Evolutionary conservation across 768 basidiomycete genomes (phyloP).

Genomic region (Tricholomella constricta): DNA sequence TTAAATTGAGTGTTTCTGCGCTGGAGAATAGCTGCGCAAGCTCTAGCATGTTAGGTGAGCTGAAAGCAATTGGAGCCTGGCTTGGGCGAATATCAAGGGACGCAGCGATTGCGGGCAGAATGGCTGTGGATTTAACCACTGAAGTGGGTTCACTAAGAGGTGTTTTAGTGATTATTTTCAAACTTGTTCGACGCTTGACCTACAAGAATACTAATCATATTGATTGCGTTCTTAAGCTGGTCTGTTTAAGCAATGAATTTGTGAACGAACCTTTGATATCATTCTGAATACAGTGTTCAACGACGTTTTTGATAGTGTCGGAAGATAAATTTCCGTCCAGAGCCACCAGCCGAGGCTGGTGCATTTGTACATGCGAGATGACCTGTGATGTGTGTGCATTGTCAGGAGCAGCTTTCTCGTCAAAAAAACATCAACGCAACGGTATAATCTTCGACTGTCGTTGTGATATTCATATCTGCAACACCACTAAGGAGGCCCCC

Average conservation of each 20-base stretch:
- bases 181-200: slow-evolving; percentile 23
- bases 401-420: neutral
- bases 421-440: slow-evolving; percentile 32
- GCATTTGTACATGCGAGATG: slow-evolving; percentile 44
- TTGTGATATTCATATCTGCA: slow-evolving; percentile 85
- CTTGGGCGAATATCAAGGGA: slow-evolving; percentile 26
- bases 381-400: slow-evolving; percentile 40
- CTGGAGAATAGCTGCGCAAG: slow-evolving; percentile 56
- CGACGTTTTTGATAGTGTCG: slow-evolving; percentile 49
- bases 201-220: slow-evolving; percentile 70
- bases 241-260: neutral
- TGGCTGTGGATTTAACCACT: slow-evolving; percentile 69
- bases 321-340: slow-evolving; percentile 77
- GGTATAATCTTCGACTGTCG: slow-evolving; percentile 44
- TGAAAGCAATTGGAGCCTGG: slow-evolving; percentile 60
- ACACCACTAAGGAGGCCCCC: slow-evolving; percentile 84
- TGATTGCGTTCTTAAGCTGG: slow-evolving; percentile 8
- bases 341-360: slow-evolving; percentile 61
- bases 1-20: slow-evolving; percentile 48
- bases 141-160: slow-evolving; percentile 86
- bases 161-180: slow-evolving; percentile 1
- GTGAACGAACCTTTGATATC: slow-evolving; percentile 54
- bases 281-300: slow-evolving; percentile 49
- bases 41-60: slow-evolving; percentile 87
- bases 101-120: slow-evolving; percentile 63